Base-by-base conservation (phyloP, 2,329 filamentous ascomycete genomes). In the Penicillium sp. region DNA sequence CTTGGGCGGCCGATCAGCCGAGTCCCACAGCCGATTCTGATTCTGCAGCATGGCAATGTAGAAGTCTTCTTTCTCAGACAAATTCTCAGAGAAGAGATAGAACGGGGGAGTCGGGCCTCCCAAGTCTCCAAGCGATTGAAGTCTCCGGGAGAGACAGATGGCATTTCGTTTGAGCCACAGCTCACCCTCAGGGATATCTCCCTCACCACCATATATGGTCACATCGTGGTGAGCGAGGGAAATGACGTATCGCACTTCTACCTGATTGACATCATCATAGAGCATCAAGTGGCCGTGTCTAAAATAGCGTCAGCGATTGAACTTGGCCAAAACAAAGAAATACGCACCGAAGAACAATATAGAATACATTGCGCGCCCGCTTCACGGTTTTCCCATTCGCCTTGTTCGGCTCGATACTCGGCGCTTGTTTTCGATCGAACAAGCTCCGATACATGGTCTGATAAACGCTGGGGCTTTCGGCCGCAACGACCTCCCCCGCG, bases 401-500 rank as follows among this genome's bases (percentile, higher is more conserved):
- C 60, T 81, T 84, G 13, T 75, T 71, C 6, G 76, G 76, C 45
- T 85, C 82, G 36, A 85, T 75, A 3, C 77, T 80, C 3, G 82
- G 80, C 16, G 74, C 74, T 59, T 79, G 80, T 66, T 88, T 92
- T 66, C 93, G 84, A 65, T 96, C 92, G 70, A 99, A 97, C 57
- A 99, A 88, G 72, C 89, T 96, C 70, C 92, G 82, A 75, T 99
- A 99, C 91, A 99, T 97, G 72, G 89, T 89, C 81, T 97, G 94
- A 74, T 97, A 97, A 36, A 99, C 93, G 71, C 93, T 97, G 53
- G 89, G 92, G 67, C 91, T 96, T 53, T 92, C 88, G 40, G 88
- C 80, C 32, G 88, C 85, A 42, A 94, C 86, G 14, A 89, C 88
- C 53, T 88, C 86, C 16, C 90, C 91, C 11, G 90, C 84, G 5